Base-by-base conservation (phyloP, 2,329 filamentous ascomycete genomes). In the Tolypocladium sp. region DNA sequence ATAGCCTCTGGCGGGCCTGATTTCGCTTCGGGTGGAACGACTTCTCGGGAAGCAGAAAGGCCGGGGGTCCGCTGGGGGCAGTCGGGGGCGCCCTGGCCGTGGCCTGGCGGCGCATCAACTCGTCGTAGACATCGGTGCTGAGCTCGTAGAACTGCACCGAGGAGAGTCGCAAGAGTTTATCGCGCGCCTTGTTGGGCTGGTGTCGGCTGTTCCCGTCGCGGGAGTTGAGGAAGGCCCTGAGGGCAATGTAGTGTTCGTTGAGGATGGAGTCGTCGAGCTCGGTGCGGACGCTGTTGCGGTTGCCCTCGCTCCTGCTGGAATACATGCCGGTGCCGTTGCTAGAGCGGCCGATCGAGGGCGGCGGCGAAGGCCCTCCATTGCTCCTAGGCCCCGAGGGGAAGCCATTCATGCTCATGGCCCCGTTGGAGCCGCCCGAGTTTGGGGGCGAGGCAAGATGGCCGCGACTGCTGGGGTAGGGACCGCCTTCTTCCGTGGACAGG, bases 11-110 rank as follows among this genome's bases (percentile, higher is more conserved):
- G 46, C 94, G 85, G n/a, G 94, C 94, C 73, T 97, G 92, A 71
- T 99, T 99, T 63, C 94, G 88, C 76, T 97, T 99, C 2, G 92
- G 92, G 73, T 99, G 94, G 74, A 97, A 97, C 63, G 86, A 88
- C 64, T 88, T 83, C 71, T 93, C 91, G n/a, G 94, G 91, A 30
- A 90, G 77, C 7, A 99, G 82, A 70, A 86, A 95, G 15, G 84
- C 77, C 2, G 91, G 90, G n/a, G 82, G 81, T 4, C 75, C 73
- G 62, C 76, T 79, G 55, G 79, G 78, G 30, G 79, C 78, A 65
- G 80, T 82, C 27, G 81, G 77, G 20, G 80, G 77, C 58, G 77
- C 77, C 62, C 84, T 76, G 58, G 81, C 81, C 57, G 81, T 80
- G 64, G 89, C 84, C 73, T 97, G 92, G 63, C 94, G 86, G 61